Base-by-base conservation (phyloP, 1,139 yeast species). In the Protomyces gravidus region DNA sequence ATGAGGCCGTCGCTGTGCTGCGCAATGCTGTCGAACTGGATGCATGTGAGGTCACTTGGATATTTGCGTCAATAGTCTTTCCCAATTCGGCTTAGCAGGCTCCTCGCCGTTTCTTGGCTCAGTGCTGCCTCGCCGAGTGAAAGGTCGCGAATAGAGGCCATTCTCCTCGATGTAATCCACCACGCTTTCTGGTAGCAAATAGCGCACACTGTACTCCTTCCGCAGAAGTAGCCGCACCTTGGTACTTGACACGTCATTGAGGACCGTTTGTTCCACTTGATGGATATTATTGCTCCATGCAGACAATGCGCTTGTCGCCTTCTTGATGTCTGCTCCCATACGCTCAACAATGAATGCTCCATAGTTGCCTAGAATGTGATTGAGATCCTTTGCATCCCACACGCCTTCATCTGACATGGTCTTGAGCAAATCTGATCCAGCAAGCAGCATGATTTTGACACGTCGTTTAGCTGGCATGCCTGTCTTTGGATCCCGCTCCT, bases 401-500 rank as follows among this genome's bases (percentile, higher is more conserved):
- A 92, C 98, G 69, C 90, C 94, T 30, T 97, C 97, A 72, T 92
- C 98, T n/a, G 98, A 98, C 97, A 94, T 92, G 55, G 95, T 85
- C 72, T 92, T 98, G 61, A 92, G 92, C 67, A 94, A 78, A 73
- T 92, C 98, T 40, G 98, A 98, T 55, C 99, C 99, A 0, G 98
- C 98, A 45, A 92, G 77, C 62, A 92, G 78, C 98, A 92, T 92
- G 68, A 92, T 86, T 71, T 92, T 92, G 61, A 88, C 96, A 5
- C 60, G 46, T 9, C 61, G 50, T 25, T 27, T 46, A 13, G 42
- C 26, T 13, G 57, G 57, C 21, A 15, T 21, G 15, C 32, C 19
- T 63, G 82, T 83, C 50, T 25, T 6, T 5, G 50, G 50, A 36
- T 36, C 42, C 11, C 7, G 11, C 25, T 36, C 42, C 13, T 96